Conservation (phyloP, 2,329 filamentous ascomycete genomes). For the Talaromyces sp. region DNA sequence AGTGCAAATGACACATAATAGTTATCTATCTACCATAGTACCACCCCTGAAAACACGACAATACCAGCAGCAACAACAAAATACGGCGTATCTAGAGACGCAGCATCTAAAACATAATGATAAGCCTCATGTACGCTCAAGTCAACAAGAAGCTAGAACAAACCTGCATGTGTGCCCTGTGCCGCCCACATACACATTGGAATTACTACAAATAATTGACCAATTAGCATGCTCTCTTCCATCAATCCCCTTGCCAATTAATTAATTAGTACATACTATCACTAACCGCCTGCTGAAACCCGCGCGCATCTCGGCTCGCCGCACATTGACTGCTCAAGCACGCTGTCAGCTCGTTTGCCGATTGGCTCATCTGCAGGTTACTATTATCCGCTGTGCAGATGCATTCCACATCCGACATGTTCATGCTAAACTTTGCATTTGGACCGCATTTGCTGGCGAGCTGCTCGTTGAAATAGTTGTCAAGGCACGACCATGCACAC, state of each 20-base stretch:
- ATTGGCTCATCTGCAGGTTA: background rate
- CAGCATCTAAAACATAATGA: background rate
- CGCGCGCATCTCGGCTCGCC: background rate
- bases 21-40: background rate
- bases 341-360: background rate
- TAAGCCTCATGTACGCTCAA: background rate
- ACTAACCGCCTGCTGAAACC: background rate
- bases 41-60: background rate
- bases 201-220: background rate
- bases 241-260: too few relatives aligned
- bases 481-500: background rate
- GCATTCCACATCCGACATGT: background rate
- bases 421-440: background rate
- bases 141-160: background rate
- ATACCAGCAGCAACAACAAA: background rate
- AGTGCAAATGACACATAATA: background rate
- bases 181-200: background rate
- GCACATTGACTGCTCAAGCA: background rate
- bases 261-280: background rate
- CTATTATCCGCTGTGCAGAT: background rate
- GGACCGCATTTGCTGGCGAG: background rate
- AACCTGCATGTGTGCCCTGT: background rate
- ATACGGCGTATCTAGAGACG: background rate
- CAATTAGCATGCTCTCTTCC: background rate
- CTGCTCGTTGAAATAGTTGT: background rate